A percentile compares a stretch with the other conserved stretches of the same genome.
These are phyloP conservation scores for Cyclotella sp. DNA, from an alignment of 108 stramenopile genomes.

Conservation along the genomic window DNA sequence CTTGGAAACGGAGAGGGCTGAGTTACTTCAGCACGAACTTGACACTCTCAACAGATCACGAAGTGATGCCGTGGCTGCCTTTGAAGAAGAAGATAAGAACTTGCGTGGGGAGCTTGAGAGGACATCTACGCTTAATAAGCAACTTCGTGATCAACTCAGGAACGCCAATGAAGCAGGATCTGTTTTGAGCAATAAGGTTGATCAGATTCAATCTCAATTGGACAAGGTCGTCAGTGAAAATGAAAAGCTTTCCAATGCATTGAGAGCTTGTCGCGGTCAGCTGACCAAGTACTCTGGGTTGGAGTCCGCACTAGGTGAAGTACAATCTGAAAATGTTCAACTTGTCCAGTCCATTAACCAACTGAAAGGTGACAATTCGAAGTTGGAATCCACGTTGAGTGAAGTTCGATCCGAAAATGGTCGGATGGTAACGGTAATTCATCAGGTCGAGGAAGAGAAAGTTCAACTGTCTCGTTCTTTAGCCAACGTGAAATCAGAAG, in stretches of 20 bases:
- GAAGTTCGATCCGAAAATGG: neutral
- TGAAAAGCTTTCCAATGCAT: neutral
- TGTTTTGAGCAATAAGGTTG: conserved; percentile 5
- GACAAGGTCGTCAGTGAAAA: neutral
- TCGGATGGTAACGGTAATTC: neutral
- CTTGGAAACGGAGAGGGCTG: conserved; percentile 30
- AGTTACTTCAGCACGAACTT: conserved; percentile 36
- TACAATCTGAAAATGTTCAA: conserved; percentile 4
- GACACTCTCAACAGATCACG: conserved; percentile 10
- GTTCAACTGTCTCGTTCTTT: neutral
- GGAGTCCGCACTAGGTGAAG: conserved; percentile 2
- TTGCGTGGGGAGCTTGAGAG: conserved; percentile 21
- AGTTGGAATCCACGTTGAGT: neutral
- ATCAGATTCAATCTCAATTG: conserved; percentile 1
- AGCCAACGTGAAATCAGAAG: neutral
- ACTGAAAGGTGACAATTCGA: conserved; percentile 10
- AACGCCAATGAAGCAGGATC: conserved; percentile 31
- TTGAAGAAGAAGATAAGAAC: conserved; percentile 17
- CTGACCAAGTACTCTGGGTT: neutral
- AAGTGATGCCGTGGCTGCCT: conserved; percentile 7
- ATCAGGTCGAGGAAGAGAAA: conserved; percentile 2
- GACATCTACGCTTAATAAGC: neutral
- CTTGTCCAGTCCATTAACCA: conserved; percentile 1
- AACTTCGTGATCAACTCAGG: conserved; percentile 24
- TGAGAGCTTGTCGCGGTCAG: neutral